Conservation (phyloP, 352 stramenopile species). For the Globisporangium spiculum region DNA sequence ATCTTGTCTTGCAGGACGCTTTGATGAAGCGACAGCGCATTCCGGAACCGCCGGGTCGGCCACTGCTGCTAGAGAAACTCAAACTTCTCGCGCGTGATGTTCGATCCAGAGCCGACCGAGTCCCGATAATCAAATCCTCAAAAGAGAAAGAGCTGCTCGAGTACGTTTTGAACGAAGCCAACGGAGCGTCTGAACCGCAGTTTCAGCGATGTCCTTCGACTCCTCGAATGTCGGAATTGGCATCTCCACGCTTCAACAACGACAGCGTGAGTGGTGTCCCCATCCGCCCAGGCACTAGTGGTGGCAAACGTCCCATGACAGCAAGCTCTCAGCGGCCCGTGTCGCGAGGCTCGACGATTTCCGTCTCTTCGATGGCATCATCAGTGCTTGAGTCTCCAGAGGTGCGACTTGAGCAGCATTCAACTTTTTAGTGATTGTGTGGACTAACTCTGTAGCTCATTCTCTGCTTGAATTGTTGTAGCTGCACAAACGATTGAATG, state of each 20-base stretch:
- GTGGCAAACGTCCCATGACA: slow-evolving; percentile 33
- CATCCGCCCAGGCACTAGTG: slow-evolving; percentile 56
- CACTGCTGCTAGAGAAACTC: slow-evolving; percentile 70
- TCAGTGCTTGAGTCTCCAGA: slow-evolving; percentile 56
- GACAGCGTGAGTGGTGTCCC: slow-evolving; percentile 13
- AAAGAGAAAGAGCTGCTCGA: slow-evolving; percentile 60
- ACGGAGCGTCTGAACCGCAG: slow-evolving; percentile 19
- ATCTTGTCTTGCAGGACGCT: slow-evolving; percentile 38
- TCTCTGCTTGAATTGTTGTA: slow-evolving; percentile 14
- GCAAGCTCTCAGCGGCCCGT: slow-evolving; percentile 48
- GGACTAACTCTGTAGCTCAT: not conserved
- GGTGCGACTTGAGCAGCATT: slow-evolving; percentile 19
- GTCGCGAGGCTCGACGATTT: slow-evolving; percentile 66
- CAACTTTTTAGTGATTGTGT: not conserved
- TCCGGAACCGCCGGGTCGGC: slow-evolving; percentile 60
- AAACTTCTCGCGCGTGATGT: slow-evolving; percentile 57
- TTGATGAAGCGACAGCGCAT: slow-evolving; percentile 43
- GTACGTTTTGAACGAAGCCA: slow-evolving; percentile 44
- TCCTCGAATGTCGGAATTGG: slow-evolving; percentile 42
- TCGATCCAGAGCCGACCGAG: slow-evolving; percentile 16
- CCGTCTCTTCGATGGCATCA: slow-evolving; percentile 44
- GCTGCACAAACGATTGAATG: slow-evolving; percentile 46
- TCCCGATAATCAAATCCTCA: slow-evolving; percentile 20
- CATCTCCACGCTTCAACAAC: slow-evolving; percentile 17
- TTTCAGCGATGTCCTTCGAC: slow-evolving; percentile 26